Conservation (phyloP, 495 filamentous ascomycete species). For the Rusavskia elegans region DNA sequence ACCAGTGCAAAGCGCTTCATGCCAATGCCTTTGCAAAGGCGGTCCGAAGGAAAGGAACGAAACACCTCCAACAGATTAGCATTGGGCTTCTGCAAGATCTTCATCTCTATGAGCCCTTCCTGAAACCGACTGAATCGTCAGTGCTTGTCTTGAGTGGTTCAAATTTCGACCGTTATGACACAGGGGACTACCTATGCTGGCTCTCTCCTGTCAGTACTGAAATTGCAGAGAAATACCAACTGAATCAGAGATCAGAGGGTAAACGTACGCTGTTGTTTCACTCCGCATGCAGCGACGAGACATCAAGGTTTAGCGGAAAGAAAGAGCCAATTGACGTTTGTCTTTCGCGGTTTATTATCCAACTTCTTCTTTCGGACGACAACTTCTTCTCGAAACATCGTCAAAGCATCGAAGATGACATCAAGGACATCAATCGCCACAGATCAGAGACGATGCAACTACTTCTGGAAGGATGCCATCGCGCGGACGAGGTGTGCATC, state of each 20-base stretch:
- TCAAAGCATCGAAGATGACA: not conserved
- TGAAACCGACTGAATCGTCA: not conserved
- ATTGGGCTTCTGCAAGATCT: not conserved
- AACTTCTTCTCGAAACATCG: not conserved
- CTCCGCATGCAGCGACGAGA: not conserved
- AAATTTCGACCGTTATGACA: not conserved
- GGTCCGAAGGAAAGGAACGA: not conserved
- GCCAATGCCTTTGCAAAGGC: not conserved
- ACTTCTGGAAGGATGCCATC: not conserved
- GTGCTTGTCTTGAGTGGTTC: not conserved
- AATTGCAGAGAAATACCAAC: not conserved
- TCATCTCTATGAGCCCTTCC: not conserved
- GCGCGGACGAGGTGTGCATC: not conserved
- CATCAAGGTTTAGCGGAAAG: not conserved
- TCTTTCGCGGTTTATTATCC: not conserved
- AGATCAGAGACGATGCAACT: not conserved
- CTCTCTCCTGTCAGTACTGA: not conserved
- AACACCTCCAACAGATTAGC: slow-evolving; percentile 1
- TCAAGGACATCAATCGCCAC: not conserved
- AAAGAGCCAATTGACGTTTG: not conserved
- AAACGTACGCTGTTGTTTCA: not conserved
- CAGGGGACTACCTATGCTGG: not conserved
- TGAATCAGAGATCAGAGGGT: not conserved
- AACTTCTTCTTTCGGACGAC: not conserved
- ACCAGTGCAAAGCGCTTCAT: not conserved